Base-by-base conservation (phyloP, 306 rosid species). In the Castanea mollissima region DNA sequence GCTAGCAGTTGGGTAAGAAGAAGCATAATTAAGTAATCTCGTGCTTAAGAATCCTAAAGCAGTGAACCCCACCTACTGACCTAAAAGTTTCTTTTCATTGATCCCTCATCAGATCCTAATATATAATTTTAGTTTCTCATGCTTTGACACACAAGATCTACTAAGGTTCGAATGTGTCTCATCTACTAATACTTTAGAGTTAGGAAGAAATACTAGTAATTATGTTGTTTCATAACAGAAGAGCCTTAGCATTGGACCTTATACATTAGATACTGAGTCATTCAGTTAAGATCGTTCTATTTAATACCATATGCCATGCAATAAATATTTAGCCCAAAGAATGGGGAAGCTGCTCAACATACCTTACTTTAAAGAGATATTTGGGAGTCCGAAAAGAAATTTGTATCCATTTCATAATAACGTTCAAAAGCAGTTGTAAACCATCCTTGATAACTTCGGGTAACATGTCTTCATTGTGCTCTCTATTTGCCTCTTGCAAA, bases 281-380 rank as follows among this genome's bases (percentile, higher is more conserved):
- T 64, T 29, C 58, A 76, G 44, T 35, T 29, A n/a, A 44, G 74
- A 18, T 46, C 5, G 3, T 11, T 41, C 27, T 4, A n/a, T 12
- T 67, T 25, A 65, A 41, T 65, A 63, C 15, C 0, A 44, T 15
- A 44, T 15, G 34, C 19, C 3, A 21, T 67, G 5, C n/a, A 41
- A n/a, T 46, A 46, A 12, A 41, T 41, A 57, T 60, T 13, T 51
- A 15, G 8, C 20, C 9, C 41, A 46, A n/a, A 46, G 29, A 55
- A 31, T 58, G 41, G 59, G 56, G 19, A 58, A 67, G 13, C 20
- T 59, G 46, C 55, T 67, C 20, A 5, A 9, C 78, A 54, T 89
- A 92, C 94, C 94, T 92, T 74, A 88, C 74, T 72, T 67, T 74
- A 71, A 92, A 89, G 88, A 88, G 89, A 78, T 79, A 73, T 80